Evolutionary conservation across 2,329 filamentous ascomycete genomes (phyloP), one percentile per base, ranked within the genome.

Genomic region (Samsoniella hepiali): DNA sequence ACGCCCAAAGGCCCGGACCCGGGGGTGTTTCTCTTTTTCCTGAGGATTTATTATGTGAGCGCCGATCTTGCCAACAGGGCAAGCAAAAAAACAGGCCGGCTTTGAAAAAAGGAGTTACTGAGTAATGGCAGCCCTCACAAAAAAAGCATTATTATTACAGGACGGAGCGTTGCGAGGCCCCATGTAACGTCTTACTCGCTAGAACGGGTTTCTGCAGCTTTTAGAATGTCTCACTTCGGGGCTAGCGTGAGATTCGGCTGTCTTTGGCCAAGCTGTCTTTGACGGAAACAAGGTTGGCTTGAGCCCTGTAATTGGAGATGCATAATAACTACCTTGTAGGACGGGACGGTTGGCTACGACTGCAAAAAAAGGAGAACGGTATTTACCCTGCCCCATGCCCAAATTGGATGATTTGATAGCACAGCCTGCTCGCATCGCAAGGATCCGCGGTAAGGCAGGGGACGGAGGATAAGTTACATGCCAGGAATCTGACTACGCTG

Each of bases 191-290:
- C 42, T 58, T 49, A 49, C 32, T 58, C 44, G 56, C 45, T 29
- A 50, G 32, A 50, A 59, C 34, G 34, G 42, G n/a, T 6, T 58
- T 49, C 56, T 58, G 44, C 56, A 50, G 45, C 57, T 59, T 40
- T 17, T 29, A 32, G 47, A 3, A 32, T 59, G 45, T 59, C 57
- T 59, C 57, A 59, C 42, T 38, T 22, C 42, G 38, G 17, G 42
- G 56, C 56, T 59, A 59, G 57, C 45, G 57, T 40, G 32, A 59
- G 57, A 59, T 59, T 59, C 45, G 44, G 15, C 38, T 15, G 22
- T 22, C 29, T 47, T 31, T 45, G 27, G 32, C 54, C 54, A 51
- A 51, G 29, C n/a, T 40, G 51, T 55, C 51, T 38, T 27, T 11
- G 17, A 27, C n/a, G 38, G 38, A 10, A 15, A 32, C 54, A 56